phyloP scores from a whole-genome alignment of 2,329 filamentous ascomycete species.

The Myotisia sp. region DNA sequence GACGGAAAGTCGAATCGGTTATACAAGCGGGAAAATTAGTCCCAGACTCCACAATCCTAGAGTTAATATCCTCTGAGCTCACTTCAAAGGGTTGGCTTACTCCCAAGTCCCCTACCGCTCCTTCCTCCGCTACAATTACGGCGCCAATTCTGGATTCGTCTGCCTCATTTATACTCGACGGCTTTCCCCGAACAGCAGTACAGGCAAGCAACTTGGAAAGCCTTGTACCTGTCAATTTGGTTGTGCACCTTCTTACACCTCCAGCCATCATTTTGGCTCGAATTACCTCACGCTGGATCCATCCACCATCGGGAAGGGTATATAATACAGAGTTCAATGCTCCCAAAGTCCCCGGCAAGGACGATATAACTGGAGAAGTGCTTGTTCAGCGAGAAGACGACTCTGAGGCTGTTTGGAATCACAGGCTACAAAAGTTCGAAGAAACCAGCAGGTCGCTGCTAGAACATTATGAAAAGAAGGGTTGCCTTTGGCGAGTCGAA shows the following conservation, averaged over 20 bases:
- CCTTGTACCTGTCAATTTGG: conserved; percentile 87
- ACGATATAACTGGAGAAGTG: conserved; percentile 81
- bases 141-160: conserved; percentile 49
- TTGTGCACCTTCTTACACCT: conserved; percentile 74
- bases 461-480: conserved; percentile 74
- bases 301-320: conserved; percentile 76
- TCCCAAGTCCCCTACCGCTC: conserved; percentile 32
- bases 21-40: conserved; percentile 87
- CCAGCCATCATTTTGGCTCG: conserved; percentile 74
- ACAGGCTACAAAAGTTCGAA: conserved; percentile 67
- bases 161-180: conserved; percentile 88
- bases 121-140: conserved; percentile 26
- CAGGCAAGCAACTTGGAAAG: conserved; percentile 67
- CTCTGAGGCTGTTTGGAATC: conserved; percentile 69
- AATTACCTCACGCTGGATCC: conserved; percentile 85
- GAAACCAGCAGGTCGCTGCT: conserved; percentile 74
- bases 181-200: conserved; percentile 74
- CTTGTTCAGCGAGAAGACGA: conserved; percentile 76
- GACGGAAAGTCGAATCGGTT: conserved; percentile 75
- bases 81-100: conserved; percentile 70
- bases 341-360: conserved; percentile 62
- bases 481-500: conserved; percentile 72
- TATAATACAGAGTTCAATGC: conserved; percentile 93
- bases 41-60: conserved; percentile 77
- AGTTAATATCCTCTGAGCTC: conserved; percentile 82